Conservation (phyloP, 139 green algal species). For the Chlamydomonas sphaeroides region DNA sequence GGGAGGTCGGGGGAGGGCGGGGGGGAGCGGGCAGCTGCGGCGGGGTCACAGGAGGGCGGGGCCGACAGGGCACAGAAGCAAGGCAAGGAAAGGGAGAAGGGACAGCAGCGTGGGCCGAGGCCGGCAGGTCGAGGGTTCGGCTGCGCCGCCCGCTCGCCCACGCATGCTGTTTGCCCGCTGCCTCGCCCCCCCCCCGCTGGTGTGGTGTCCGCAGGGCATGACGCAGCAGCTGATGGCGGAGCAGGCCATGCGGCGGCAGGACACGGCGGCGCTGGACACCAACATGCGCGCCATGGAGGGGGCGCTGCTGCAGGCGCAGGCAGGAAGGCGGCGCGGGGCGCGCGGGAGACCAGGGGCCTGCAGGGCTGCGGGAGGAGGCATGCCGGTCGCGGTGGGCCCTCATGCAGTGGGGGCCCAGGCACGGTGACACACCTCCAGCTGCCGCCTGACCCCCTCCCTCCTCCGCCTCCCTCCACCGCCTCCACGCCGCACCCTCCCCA, state of each 20-base stretch:
- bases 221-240: slow-evolving; percentile 41
- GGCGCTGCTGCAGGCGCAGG: slow-evolving; percentile 42
- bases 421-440: background rate
- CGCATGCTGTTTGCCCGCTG: too few species aligned
- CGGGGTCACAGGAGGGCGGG: background rate
- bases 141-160: too few species aligned
- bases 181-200: too few species aligned
- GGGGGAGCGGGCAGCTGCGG: too few species aligned
- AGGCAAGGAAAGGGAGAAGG: too few species aligned
- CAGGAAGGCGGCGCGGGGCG: background rate
- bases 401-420: too few species aligned
- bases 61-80: background rate
- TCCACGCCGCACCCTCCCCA: background rate
- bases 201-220: slow-evolving; percentile 14
- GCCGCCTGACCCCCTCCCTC: too few species aligned
- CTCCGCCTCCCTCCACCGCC: too few species aligned
- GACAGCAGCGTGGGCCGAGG: too few species aligned
- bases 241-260: slow-evolving; percentile 23
- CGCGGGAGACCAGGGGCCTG: background rate
- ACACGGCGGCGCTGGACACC: slow-evolving; percentile 43
- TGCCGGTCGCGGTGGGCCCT: too few species aligned
- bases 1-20: too few species aligned
- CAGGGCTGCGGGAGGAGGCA: background rate
- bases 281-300: slow-evolving; percentile 51
- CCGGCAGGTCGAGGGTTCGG: too few species aligned